Evolutionary conservation across 371 early-diverging fungal species (phyloP).

Genomic region (Mortierella sp.): DNA sequence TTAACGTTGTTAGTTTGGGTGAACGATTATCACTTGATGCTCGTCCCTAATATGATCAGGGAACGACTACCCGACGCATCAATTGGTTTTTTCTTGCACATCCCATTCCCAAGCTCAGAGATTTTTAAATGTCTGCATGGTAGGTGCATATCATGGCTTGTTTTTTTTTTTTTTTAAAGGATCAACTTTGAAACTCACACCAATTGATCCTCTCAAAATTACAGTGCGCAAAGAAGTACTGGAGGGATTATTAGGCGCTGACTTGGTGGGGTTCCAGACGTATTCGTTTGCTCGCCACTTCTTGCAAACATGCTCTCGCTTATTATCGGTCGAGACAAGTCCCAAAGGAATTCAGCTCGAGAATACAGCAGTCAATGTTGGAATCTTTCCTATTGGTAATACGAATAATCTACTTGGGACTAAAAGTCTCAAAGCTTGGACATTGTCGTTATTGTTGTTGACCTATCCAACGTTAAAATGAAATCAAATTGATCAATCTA

Average conservation of each 20-base stretch:
- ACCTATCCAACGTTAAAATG: background rate
- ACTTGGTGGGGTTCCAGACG: slow-evolving; percentile 92
- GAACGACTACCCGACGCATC: slow-evolving; percentile 79
- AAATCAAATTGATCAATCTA: background rate
- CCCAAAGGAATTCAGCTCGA: slow-evolving; percentile 87
- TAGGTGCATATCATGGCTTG: slow-evolving; percentile 57
- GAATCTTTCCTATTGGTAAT: slow-evolving; percentile 90
- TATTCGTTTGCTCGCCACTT: slow-evolving; percentile 96
- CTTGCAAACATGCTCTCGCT: slow-evolving; percentile 86
- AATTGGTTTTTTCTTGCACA: slow-evolving; percentile 97
- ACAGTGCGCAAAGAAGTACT: slow-evolving; percentile 84
- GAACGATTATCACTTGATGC: slow-evolving; percentile 98
- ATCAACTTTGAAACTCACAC: background rate
- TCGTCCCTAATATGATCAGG: slow-evolving; percentile 92
- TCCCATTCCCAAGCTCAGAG: slow-evolving; percentile 96
- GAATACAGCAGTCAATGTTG: slow-evolving; percentile 82
- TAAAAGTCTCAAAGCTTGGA: background rate
- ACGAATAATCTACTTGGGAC: background rate
- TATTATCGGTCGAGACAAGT: slow-evolving; percentile 85
- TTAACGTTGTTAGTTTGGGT: slow-evolving; percentile 89
- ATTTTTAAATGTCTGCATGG: slow-evolving; percentile 90
- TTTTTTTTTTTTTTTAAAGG: background rate
- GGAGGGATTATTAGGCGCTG: slow-evolving; percentile 87
- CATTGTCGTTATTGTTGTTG: background rate
- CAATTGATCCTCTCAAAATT: background rate